A percentile compares a stretch with the other conserved stretches of the same genome.
phyloP scores from a whole-genome alignment of 139 green algal species.

The Pleodorina starrii region DNA sequence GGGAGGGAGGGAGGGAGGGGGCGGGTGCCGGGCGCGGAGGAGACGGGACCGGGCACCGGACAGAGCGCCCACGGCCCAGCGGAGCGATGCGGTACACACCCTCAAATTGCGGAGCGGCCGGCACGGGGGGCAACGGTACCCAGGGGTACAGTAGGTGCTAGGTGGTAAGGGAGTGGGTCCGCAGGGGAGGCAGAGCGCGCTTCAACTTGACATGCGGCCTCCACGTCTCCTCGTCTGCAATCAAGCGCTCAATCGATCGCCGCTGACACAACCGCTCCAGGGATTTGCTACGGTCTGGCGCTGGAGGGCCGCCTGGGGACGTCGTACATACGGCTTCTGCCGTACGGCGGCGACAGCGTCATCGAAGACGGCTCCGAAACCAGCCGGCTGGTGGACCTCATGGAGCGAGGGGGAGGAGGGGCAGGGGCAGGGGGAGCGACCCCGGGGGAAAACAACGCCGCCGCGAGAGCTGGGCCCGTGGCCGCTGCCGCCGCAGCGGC shows the following conservation, averaged over 20 bases:
- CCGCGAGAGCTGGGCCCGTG: too few relatives aligned
- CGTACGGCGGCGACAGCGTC: not conserved
- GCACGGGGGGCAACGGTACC: not conserved
- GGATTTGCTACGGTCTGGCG: constrained; percentile 10
- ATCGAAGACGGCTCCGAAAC: not conserved
- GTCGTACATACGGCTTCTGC: constrained; percentile 42
- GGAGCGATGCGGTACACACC: too few relatives aligned
- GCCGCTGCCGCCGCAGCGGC: too few relatives aligned
- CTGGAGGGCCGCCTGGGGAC: constrained; percentile 31
- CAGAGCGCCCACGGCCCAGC: too few relatives aligned
- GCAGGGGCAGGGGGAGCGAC: not conserved
- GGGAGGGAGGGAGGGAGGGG: not conserved
- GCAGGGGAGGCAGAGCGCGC: not conserved
- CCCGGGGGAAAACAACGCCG: too few relatives aligned
- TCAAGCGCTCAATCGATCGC: not conserved
- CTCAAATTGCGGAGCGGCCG: too few relatives aligned
- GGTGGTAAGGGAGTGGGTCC: not conserved
- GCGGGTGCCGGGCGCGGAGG: not conserved
- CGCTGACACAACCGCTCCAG: not conserved
- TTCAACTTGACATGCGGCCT: not conserved
- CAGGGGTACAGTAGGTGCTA: not conserved
- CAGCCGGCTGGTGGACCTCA: not conserved
- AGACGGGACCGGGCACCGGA: not conserved
- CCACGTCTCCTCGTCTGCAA: not conserved
- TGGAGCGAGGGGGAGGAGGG: not conserved